A percentile compares a stretch with the other conserved stretches of the same genome.
Evolutionary conservation across 768 basidiomycete genomes (phyloP).

Genomic region (Mycena floridula): DNA sequence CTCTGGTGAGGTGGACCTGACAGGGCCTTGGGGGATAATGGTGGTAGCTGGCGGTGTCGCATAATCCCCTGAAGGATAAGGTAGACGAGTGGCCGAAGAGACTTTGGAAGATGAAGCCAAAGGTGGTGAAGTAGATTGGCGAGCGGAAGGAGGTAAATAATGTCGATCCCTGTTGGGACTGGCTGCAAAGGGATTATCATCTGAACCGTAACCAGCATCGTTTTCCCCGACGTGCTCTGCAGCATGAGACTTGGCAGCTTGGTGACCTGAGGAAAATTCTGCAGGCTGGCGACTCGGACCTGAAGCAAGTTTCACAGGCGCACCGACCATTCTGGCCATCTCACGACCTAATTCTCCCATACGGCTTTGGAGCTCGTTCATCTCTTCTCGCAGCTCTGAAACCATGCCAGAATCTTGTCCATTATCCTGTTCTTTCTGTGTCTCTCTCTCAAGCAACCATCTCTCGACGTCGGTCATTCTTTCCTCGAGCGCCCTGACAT

Average conservation of each 20-base stretch:
- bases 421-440: slow-evolving; percentile 34
- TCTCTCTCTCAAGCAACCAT: slow-evolving; percentile 84
- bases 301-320: slow-evolving; percentile 45
- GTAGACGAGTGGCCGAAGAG: slow-evolving; percentile 47
- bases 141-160: slow-evolving; percentile 35
- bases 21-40: background rate
- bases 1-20: slow-evolving; percentile 15
- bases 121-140: slow-evolving; percentile 61
- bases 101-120: slow-evolving; percentile 40
- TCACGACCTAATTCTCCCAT: slow-evolving; percentile 72
- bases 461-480: slow-evolving; percentile 89
- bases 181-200: slow-evolving; percentile 28
- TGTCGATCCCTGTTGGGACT: slow-evolving; percentile 23
- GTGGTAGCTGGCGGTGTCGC: slow-evolving; percentile 51
- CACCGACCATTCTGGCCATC: slow-evolving; percentile 66
- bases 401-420: slow-evolving; percentile 19
- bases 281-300: slow-evolving; percentile 44
- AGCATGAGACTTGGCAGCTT: slow-evolving; percentile 36
- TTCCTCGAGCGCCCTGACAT: slow-evolving; percentile 85
- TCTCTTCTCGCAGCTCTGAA: slow-evolving; percentile 55
- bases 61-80: slow-evolving; percentile 84
- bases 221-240: too few species aligned
- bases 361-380: slow-evolving; percentile 69
- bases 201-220: slow-evolving; percentile 13
- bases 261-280: slow-evolving; percentile 28